A percentile compares a stretch with the other conserved stretches of the same genome.
Conservation (phyloP, 768 basidiomycete species). For the Lactarius trivialis region DNA sequence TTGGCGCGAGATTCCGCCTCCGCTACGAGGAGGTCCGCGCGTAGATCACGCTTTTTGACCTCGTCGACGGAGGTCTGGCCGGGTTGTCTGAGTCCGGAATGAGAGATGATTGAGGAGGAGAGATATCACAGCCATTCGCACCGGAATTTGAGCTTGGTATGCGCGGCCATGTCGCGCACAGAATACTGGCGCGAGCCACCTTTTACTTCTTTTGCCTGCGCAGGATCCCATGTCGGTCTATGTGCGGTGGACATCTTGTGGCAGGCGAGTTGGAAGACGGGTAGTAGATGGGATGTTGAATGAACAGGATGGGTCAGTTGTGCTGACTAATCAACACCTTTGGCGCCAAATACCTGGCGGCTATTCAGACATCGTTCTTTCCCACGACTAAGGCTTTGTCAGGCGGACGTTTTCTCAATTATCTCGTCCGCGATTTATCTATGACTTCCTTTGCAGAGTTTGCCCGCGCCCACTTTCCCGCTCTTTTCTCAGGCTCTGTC, state of each 20-base stretch:
- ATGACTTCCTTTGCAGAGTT: conserved; percentile 31
- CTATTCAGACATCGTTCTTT: no score
- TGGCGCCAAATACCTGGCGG: background rate
- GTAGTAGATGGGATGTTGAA: background rate
- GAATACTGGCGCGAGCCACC: conserved; percentile 91
- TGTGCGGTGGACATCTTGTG: conserved; percentile 68
- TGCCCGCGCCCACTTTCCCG: conserved; percentile 57
- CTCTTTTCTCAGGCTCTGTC: conserved; percentile 51
- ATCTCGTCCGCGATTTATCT: background rate
- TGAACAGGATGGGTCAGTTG: background rate
- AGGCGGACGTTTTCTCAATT: no score
- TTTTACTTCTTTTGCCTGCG: conserved; percentile 87
- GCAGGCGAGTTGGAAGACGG: background rate
- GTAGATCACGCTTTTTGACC: conserved; percentile 71
- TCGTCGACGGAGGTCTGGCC: conserved; percentile 83
- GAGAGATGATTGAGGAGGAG: background rate
- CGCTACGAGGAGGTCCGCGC: conserved; percentile 75
- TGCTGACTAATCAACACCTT: conserved; percentile 10
- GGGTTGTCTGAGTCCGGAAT: conserved; percentile 53
- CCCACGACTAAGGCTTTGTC: no score
- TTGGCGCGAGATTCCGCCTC: conserved; percentile 84
- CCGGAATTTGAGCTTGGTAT: conserved; percentile 99
- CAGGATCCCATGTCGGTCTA: conserved; percentile 96
- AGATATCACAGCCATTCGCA: conserved; percentile 29
- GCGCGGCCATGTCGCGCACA: conserved; percentile 86